These are phyloP conservation scores for Eurotiales sp. DNA, from an alignment of 2,329 filamentous ascomycete genomes.

Conservation along the genomic window DNA sequence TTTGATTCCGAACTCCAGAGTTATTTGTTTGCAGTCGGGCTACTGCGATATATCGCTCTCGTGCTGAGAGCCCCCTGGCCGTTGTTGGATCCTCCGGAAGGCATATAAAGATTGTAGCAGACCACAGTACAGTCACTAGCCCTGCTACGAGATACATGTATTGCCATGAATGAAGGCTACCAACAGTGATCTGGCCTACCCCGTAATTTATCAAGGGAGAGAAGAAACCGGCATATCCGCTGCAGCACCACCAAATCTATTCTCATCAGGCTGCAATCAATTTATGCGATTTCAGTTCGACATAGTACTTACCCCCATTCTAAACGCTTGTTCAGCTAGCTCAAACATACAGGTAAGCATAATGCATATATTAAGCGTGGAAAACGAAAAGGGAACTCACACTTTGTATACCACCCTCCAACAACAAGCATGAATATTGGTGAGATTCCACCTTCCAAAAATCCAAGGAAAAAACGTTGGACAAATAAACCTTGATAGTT, in stretches of 20 bases:
- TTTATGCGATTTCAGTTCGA: no score
- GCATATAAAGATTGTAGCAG: not conserved
- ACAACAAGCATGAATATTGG: slow-evolving; percentile 11
- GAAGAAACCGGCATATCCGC: slow-evolving; percentile 2
- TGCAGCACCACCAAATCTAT: slow-evolving; percentile 12
- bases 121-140: slow-evolving; percentile 2
- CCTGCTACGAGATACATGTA: slow-evolving; percentile 9
- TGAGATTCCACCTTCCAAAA: slow-evolving; percentile 2
- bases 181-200: slow-evolving; percentile 1
- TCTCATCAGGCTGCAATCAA: no score
- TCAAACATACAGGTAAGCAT: no score
- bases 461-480: slow-evolving; percentile 6
- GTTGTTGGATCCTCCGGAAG: not conserved
- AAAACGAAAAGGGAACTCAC: no score
- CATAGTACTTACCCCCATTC: slow-evolving; percentile 3
- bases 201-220: slow-evolving; percentile 6
- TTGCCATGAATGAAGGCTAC: not conserved
- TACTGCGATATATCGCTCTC: slow-evolving; percentile 8
- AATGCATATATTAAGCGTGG: no score
- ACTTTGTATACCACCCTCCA: slow-evolving; percentile 9
- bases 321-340: slow-evolving; percentile 3
- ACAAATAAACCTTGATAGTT: slow-evolving; percentile 3
- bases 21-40: slow-evolving; percentile 7
- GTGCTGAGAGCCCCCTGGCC: not conserved
- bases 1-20: not conserved